phyloP scores from a whole-genome alignment of 2,329 filamentous ascomycete genomes.

The Ophiocordyceps australis region DNA sequence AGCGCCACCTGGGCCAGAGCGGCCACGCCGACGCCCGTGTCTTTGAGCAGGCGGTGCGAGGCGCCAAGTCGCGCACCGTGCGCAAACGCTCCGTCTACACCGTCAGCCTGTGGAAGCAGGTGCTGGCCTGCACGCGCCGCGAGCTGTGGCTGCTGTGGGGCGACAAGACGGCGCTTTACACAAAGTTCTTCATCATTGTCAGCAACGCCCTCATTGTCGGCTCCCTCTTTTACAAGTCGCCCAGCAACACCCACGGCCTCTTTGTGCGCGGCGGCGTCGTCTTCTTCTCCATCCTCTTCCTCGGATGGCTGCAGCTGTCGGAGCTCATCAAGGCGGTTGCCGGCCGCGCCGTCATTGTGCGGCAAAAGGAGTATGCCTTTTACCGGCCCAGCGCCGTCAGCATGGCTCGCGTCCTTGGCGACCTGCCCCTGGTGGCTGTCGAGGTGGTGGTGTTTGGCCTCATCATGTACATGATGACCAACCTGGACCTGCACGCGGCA shows the following conservation, averaged over 20 bases:
- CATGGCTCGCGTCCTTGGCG: slow-evolving; percentile 32
- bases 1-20: slow-evolving; percentile 58
- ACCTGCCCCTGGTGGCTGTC: slow-evolving; percentile 40
- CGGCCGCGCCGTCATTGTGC: slow-evolving; percentile 40
- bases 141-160: slow-evolving; percentile 67
- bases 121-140: slow-evolving; percentile 47
- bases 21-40: slow-evolving; percentile 44
- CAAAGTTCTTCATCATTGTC: slow-evolving; percentile 64
- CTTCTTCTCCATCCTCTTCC: slow-evolving; percentile 32
- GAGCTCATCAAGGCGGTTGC: slow-evolving; percentile 64
- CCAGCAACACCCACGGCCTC: slow-evolving; percentile 39
- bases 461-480: slow-evolving; percentile 59
- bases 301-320: slow-evolving; percentile 50
- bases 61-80: slow-evolving; percentile 36
- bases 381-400: slow-evolving; percentile 35
- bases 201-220: slow-evolving; percentile 58
- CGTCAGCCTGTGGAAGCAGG: slow-evolving; percentile 54
- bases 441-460: slow-evolving; percentile 52
- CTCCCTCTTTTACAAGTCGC: slow-evolving; percentile 57
- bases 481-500: slow-evolving; percentile 43
- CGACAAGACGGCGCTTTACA: slow-evolving; percentile 57
- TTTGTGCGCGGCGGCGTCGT: slow-evolving; percentile 30
- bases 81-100: slow-evolving; percentile 35
- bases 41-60: slow-evolving; percentile 43
- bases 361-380: slow-evolving; percentile 28